Base-by-base conservation (phyloP, 2,329 filamentous ascomycete species). In the Aspergillus sp. region DNA sequence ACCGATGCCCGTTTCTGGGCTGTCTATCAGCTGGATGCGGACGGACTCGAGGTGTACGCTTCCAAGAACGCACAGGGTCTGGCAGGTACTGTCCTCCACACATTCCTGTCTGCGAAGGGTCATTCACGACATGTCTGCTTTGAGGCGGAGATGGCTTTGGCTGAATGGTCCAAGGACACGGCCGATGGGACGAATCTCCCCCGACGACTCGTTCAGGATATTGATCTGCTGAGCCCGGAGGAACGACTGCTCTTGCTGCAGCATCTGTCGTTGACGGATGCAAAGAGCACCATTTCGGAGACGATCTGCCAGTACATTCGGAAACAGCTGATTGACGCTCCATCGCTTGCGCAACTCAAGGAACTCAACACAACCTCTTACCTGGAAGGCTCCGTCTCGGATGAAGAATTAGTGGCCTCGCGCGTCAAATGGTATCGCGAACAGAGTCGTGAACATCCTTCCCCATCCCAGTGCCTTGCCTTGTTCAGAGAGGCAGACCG, bases 21-120 rank as follows among this genome's bases (percentile, higher is more conserved):
- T 17, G 71, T 76, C 7, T 74, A 71, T 43, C 64, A 72, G 41
- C 58, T 67, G 40, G 68, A 71, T 29, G 49, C 56, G 1, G 68
- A 71, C 14, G 66, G 64, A 3, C 56, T 70, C 4, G 69, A 74
- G 38, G 68, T 75, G 14, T 79, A 71, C 45, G 64, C 76, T 13
- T 79, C 76, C 4, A 72, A 74, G 45, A 76, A 75, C 36, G 71
- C 70, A 2, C 66, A 69, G n/a, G 76, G 76, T 45, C 55, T 77
- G 6, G 63, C 67, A 17, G 70, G 74, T 14, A 75, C 73, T 5
- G 61, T 78, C 3, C 54, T 79, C 9, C 77, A 79, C 52, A 77
- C 76, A 1, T 79, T 74, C 54, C 60, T 78, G 4, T 77, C 76
- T 1, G 70, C 68, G 29, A 70, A 70, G 46, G 73, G 71, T 16